Conservation (phyloP, 352 stramenopile genomes). For the Pythium sukuiense region DNA sequence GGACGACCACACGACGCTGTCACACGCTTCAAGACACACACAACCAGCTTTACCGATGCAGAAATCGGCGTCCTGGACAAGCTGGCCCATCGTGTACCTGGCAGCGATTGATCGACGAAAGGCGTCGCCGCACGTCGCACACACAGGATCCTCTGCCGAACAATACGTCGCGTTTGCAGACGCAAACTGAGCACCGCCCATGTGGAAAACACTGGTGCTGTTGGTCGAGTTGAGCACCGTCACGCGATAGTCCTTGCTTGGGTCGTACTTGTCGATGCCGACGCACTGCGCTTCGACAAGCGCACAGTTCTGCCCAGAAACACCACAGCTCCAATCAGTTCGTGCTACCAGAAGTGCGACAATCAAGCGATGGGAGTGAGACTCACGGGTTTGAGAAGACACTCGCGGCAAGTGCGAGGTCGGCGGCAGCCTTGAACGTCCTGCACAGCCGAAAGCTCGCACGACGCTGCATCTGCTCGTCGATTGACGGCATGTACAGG, state of each 20-base stretch:
- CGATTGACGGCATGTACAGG: background rate
- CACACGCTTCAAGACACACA: constrained; percentile 10
- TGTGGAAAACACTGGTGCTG: background rate
- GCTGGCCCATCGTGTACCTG: background rate
- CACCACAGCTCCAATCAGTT: background rate
- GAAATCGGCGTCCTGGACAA: background rate
- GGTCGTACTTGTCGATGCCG: constrained; percentile 1
- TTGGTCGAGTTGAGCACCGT: background rate
- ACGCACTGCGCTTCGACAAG: background rate
- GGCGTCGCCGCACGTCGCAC: background rate
- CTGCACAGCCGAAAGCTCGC: background rate
- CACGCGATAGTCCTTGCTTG: background rate
- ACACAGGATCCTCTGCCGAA: background rate
- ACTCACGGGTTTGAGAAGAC: background rate
- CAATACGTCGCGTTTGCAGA: constrained; percentile 7
- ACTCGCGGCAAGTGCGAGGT: constrained; percentile 1
- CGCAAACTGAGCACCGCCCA: constrained; percentile 3
- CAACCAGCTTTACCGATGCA: constrained; percentile 4
- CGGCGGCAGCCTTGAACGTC: constrained; percentile 1
- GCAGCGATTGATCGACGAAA: background rate
- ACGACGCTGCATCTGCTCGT: background rate
- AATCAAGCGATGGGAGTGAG: too few relatives aligned
- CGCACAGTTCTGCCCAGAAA: background rate
- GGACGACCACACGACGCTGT: background rate
- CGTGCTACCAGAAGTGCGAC: too few relatives aligned